phyloP scores from a whole-genome alignment of 495 filamentous ascomycete species.

The Tetracladium marchalianum region DNA sequence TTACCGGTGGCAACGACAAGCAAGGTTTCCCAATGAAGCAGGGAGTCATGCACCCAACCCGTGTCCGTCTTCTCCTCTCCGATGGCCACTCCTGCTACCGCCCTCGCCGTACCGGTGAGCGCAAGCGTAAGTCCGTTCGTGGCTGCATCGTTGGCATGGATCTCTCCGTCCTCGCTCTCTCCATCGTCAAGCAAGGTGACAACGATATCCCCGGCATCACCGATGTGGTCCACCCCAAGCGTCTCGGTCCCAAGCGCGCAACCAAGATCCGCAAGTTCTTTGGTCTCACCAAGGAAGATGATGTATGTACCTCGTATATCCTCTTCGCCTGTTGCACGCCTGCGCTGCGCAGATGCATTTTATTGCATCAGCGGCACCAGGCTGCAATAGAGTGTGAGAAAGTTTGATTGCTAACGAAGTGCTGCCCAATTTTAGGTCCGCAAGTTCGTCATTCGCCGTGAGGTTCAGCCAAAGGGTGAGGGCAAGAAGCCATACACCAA shows the following conservation, averaged over 20 bases:
- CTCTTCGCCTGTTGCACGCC: constrained; percentile 43
- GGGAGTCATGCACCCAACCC: constrained; percentile 95
- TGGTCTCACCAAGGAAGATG: constrained; percentile 97
- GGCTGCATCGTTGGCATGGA: constrained; percentile 97
- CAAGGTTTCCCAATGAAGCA: constrained; percentile 99
- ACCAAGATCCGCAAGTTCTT: constrained; percentile 99
- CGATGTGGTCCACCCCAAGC: constrained; percentile 94
- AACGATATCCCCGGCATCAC: constrained; percentile 87
- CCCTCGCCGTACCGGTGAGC: constrained; percentile 91
- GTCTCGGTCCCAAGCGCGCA: constrained; percentile 96
- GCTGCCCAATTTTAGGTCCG: constrained; percentile 51
- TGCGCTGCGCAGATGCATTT: constrained; percentile 9
- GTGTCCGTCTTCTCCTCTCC: constrained; percentile 88
- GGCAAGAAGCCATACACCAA: constrained; percentile 98
- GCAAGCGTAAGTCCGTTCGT: constrained; percentile 96
- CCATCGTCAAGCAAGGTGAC: constrained; percentile 96
- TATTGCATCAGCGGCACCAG: not conserved
- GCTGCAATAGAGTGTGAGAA: constrained; percentile 21
- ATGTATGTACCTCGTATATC: constrained; percentile 65
- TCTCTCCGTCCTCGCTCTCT: constrained; percentile 83
- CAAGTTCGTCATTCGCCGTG: constrained; percentile 99
- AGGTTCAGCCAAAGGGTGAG: constrained; percentile 89
- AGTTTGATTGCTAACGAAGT: constrained; percentile 8
- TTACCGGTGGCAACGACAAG: constrained; percentile 99
- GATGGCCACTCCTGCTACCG: constrained; percentile 97